Evolutionary conservation across 2,329 filamentous ascomycete genomes (phyloP).

Genomic region (Emmonsia crescens): DNA sequence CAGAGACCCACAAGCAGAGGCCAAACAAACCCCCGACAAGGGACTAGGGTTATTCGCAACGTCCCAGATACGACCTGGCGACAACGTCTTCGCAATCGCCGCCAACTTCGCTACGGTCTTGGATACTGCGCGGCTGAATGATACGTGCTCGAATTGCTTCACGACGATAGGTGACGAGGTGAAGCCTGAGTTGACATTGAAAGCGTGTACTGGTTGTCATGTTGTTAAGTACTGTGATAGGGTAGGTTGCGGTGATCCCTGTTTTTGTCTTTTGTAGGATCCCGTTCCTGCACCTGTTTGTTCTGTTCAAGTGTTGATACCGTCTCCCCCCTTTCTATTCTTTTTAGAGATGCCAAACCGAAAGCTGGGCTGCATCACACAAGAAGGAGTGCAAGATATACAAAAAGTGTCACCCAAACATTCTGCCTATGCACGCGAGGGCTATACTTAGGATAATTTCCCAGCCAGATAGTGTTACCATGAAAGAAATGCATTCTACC

Average conservation of each 20-base stretch:
- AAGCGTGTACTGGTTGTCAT: slow-evolving; percentile 47
- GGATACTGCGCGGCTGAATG: slow-evolving; percentile 40
- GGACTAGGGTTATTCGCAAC: slow-evolving; percentile 48
- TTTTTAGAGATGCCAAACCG: slow-evolving; percentile 45
- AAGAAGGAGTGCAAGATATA: slow-evolving; percentile 50
- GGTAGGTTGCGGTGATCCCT: slow-evolving; percentile 29
- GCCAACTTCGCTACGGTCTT: slow-evolving; percentile 45
- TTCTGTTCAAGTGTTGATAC: neutral
- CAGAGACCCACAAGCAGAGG: neutral
- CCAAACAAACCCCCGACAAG: slow-evolving; percentile 13
- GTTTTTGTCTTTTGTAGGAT: neutral
- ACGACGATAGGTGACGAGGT: slow-evolving; percentile 12
- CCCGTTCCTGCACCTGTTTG: neutral
- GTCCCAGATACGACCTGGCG: slow-evolving; percentile 37
- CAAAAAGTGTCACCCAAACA: slow-evolving; percentile 32
- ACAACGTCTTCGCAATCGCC: slow-evolving; percentile 39
- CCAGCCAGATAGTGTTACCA: slow-evolving; percentile 25
- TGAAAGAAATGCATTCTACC: slow-evolving; percentile 23
- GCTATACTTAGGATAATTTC: slow-evolving; percentile 45
- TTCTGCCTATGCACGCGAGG: slow-evolving; percentile 46
- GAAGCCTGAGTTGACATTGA: slow-evolving; percentile 26
- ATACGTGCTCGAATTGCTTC: slow-evolving; percentile 50
- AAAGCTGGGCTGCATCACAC: slow-evolving; percentile 49
- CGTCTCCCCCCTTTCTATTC: neutral
- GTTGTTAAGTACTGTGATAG: slow-evolving; percentile 50